These are phyloP conservation scores for Zygosaccharomyces gambellarensis DNA, from an alignment of 805 yeast genomes.

Conservation along the genomic window DNA sequence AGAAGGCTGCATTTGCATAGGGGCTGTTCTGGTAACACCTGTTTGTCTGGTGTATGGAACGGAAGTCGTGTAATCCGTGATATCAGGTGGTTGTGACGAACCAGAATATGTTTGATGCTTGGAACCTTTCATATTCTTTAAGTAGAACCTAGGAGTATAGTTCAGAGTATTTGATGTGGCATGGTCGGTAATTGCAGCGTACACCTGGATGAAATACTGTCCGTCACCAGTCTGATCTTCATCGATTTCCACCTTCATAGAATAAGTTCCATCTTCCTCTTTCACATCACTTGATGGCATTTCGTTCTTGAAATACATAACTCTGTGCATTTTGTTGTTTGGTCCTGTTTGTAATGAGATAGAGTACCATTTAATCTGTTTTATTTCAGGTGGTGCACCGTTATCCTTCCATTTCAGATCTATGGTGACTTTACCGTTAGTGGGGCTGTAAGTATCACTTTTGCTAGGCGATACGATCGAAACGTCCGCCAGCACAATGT, in stretches of 20 bases:
- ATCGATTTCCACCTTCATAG: constrained; percentile 41
- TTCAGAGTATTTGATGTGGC: constrained; percentile 50
- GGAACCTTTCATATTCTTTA: constrained; percentile 71
- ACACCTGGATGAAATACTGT: constrained; percentile 65
- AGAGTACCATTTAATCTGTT: constrained; percentile 42
- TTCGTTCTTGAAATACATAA: constrained; percentile 30
- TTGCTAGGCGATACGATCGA: constrained; percentile 23
- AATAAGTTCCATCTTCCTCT: constrained; percentile 25
- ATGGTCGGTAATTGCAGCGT: constrained; percentile 36
- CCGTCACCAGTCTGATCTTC: constrained; percentile 56
- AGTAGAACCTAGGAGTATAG: constrained; percentile 60
- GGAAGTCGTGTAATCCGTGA: constrained; percentile 36
- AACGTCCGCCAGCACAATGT: constrained; percentile 24
- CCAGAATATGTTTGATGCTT: constrained; percentile 45
- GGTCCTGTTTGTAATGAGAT: constrained; percentile 68
- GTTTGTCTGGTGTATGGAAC: constrained; percentile 75
- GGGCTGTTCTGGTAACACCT: constrained; percentile 76
- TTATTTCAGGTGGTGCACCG: constrained; percentile 44
- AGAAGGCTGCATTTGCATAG: constrained; percentile 90
- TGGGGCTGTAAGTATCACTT: constrained; percentile 19
- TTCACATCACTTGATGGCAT: constrained; percentile 30
- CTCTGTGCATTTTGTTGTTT: constrained; percentile 42
- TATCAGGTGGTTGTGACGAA: constrained; percentile 41
- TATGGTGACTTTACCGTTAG: constrained; percentile 30
- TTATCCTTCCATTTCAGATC: constrained; percentile 52